Evolutionary conservation across 1,284 basidiomycete genomes (phyloP).

Genomic region (Papiliotrema laurentii): DNA sequence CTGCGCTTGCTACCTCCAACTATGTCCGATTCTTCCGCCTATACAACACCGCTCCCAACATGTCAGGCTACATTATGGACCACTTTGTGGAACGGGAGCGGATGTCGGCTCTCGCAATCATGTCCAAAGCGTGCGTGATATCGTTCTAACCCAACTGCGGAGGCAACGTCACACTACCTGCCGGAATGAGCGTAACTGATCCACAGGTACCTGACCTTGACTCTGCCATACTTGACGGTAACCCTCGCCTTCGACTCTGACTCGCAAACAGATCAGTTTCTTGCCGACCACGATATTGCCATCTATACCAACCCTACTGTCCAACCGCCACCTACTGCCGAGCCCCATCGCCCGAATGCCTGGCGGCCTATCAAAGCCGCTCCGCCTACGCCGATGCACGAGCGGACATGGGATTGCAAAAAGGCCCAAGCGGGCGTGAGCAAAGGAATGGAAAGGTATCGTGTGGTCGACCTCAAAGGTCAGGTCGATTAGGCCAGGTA

Average conservation of each 20-base stretch:
- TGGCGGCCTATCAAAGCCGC: constrained; percentile 23
- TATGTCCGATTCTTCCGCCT: constrained; percentile 87
- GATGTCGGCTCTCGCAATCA: constrained; percentile 76
- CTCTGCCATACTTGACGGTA: constrained; percentile 69
- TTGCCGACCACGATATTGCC: constrained; percentile 65
- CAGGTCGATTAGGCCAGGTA: constrained; percentile 43
- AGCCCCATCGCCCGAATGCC: constrained; percentile 9
- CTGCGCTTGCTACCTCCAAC: constrained; percentile 84
- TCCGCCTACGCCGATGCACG: constrained; percentile 19
- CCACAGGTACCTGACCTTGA: constrained; percentile 69
- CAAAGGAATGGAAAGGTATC: constrained; percentile 48
- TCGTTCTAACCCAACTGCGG: constrained; percentile 12
- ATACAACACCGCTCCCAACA: constrained; percentile 82
- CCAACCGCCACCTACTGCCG: constrained; percentile 13
- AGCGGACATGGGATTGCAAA: constrained; percentile 52
- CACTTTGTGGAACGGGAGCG: constrained; percentile 94
- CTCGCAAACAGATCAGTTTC: constrained; percentile 64
- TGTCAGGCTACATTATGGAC: constrained; percentile 99
- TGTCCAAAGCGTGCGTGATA: constrained; percentile 78
- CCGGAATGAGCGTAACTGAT: background rate
- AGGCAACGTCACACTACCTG: background rate
- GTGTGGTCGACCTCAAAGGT: constrained; percentile 55
- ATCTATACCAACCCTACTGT: constrained; percentile 54
- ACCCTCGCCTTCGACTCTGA: constrained; percentile 79
- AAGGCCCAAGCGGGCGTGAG: constrained; percentile 47